Evolutionary conservation across 2,329 filamentous ascomycete species (phyloP).

Genomic region (Colletotrichum falcatum): DNA sequence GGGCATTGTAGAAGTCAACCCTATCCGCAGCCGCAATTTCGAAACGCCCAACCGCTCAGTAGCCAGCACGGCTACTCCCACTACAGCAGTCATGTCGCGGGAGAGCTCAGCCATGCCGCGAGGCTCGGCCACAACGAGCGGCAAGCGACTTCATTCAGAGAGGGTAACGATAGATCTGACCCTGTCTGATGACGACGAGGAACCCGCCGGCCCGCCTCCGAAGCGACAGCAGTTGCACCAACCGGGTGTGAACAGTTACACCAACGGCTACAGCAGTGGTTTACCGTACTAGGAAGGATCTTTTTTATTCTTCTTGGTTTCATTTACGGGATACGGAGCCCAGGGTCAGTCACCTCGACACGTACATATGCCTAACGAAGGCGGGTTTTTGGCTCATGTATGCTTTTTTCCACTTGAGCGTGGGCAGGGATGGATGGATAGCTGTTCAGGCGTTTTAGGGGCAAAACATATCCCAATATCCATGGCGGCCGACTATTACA

Average conservation of each 20-base stretch:
- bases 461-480: slow-evolving; percentile 28
- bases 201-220: slow-evolving; percentile 59
- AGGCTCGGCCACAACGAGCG: slow-evolving; percentile 51
- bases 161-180: slow-evolving; percentile 68
- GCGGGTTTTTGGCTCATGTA: slow-evolving; percentile 26
- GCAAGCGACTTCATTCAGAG: slow-evolving; percentile 63
- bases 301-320: not conserved
- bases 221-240: slow-evolving; percentile 59
- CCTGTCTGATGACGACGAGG: slow-evolving; percentile 66
- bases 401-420: slow-evolving; percentile 34
- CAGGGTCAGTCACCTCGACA: slow-evolving; percentile 11
- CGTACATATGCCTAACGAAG: slow-evolving; percentile 29
- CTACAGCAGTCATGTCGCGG: slow-evolving; percentile 51
- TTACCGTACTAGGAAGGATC: slow-evolving; percentile 12
- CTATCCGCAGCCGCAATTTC: slow-evolving; percentile 49
- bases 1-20: slow-evolving; percentile 59
- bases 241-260: slow-evolving; percentile 25
- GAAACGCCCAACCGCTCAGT: slow-evolving; percentile 53
- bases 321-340: not conserved
- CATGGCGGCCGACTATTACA: slow-evolving; percentile 15
- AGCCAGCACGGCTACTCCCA: slow-evolving; percentile 54
- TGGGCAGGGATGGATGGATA: slow-evolving; percentile 35
- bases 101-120: slow-evolving; percentile 54
- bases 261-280: slow-evolving; percentile 30
- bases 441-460: slow-evolving; percentile 37